phyloP scores from a whole-genome alignment of 768 basidiomycete genomes.

The Leccinum barrowsii region DNA sequence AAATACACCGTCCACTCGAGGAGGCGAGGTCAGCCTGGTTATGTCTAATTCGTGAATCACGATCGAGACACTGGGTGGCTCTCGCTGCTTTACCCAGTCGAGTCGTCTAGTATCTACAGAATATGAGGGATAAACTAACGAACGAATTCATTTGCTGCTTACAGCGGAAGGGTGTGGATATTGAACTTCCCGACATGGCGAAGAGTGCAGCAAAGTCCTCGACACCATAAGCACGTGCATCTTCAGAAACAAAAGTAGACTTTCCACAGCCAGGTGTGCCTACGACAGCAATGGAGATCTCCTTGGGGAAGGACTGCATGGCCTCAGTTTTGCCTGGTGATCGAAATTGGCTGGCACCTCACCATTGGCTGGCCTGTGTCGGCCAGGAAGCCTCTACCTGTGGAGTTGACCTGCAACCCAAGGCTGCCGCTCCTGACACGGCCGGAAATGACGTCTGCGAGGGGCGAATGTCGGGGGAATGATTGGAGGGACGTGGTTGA shows the following conservation, averaged over 20 bases:
- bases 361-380: slow-evolving; percentile 25
- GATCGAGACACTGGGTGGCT: slow-evolving; percentile 42
- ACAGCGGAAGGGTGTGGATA: slow-evolving; percentile 41
- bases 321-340: slow-evolving; percentile 6
- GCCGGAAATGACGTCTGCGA: slow-evolving; percentile 37
- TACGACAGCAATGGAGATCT: slow-evolving; percentile 69
- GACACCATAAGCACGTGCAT: slow-evolving; percentile 60
- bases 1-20: slow-evolving; percentile 71
- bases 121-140: slow-evolving; percentile 21
- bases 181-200: slow-evolving; percentile 31
- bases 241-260: slow-evolving; percentile 74
- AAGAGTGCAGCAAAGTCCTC: slow-evolving; percentile 38
- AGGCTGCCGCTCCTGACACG: slow-evolving; percentile 62
- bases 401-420: slow-evolving; percentile 38
- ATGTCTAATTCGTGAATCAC: slow-evolving; percentile 57
- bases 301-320: slow-evolving; percentile 27
- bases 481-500: slow-evolving; percentile 39
- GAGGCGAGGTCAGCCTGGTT: slow-evolving; percentile 51
- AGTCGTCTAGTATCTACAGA: slow-evolving; percentile 32
- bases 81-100: slow-evolving; percentile 36
- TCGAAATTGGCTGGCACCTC: slow-evolving; percentile 7
- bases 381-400: slow-evolving; percentile 13
- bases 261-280: slow-evolving; percentile 83
- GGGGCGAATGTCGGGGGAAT: slow-evolving; percentile 30
- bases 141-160: slow-evolving; percentile 9